Evolutionary conservation across 345 rosid genomes (phyloP).

Genomic region (Punica granatum): DNA sequence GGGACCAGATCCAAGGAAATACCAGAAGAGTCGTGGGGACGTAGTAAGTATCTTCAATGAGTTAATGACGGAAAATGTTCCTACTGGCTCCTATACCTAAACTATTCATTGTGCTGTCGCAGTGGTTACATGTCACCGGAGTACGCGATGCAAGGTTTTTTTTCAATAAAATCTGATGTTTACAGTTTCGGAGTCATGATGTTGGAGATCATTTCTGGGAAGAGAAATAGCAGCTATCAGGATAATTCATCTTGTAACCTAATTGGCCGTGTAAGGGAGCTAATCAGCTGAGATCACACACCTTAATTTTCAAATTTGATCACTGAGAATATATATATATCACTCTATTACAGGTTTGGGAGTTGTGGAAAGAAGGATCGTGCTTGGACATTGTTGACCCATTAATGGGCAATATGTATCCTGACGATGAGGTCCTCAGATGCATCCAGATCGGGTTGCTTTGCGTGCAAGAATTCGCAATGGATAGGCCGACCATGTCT

Average conservation of each 20-base stretch:
- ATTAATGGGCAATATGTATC: not conserved
- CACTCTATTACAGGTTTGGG: constrained; percentile 36
- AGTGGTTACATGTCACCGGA: constrained; percentile 77
- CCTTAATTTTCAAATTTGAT: not conserved
- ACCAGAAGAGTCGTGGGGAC: constrained; percentile 13
- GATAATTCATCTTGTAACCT: not conserved
- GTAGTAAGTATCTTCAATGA: constrained; percentile 2
- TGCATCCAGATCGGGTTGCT: not conserved
- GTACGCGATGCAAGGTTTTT: constrained; percentile 54
- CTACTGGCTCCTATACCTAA: too few relatives aligned
- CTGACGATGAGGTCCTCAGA: not conserved
- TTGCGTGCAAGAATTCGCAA: not conserved
- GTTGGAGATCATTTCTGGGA: constrained; percentile 40
- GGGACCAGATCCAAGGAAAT: constrained; percentile 10
- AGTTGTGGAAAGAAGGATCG: constrained; percentile 32
- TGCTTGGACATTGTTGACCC: constrained; percentile 25
- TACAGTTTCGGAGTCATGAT: constrained; percentile 61
- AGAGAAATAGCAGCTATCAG: not conserved
- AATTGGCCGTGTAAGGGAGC: not conserved
- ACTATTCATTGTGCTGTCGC: not conserved
- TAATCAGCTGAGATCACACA: not conserved
- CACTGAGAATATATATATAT: not conserved
- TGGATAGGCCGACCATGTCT: not conserved
- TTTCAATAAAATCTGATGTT: constrained; percentile 60
- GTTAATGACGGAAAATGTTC: too few relatives aligned